phyloP scores from a whole-genome alignment of 2,329 filamentous ascomycete species.

The Fusarium neocosmosporiellum region DNA sequence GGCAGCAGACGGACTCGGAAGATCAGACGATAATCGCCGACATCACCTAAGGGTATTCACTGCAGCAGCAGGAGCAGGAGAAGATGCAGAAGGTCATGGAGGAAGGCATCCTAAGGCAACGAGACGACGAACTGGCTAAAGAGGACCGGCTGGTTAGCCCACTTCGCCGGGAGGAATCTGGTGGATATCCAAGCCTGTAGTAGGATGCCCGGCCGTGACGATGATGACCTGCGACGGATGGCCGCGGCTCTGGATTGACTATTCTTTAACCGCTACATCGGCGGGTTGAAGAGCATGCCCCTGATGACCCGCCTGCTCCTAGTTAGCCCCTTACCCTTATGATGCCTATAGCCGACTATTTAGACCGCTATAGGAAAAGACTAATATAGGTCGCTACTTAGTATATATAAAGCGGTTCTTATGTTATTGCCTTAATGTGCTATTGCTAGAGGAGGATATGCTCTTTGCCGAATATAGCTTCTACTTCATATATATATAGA shows the following conservation, averaged over 20 bases:
- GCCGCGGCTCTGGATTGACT: background rate
- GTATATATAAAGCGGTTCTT: background rate
- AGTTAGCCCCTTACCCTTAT: background rate
- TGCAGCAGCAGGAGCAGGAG: background rate
- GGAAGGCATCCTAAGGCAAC: conserved; percentile 1
- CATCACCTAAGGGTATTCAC: background rate
- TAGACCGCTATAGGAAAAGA: conserved; percentile 2
- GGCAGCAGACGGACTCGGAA: background rate
- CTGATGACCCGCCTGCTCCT: background rate
- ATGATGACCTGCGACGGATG: background rate
- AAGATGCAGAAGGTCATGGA: conserved; percentile 1
- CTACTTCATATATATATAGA: background rate
- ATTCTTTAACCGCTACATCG: background rate
- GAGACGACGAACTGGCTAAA: background rate
- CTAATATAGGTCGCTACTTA: background rate
- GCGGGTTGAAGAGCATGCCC: conserved; percentile 1
- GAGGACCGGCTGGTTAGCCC: background rate
- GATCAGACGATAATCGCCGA: background rate
- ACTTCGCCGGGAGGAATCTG: background rate
- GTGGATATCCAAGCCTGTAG: conserved; percentile 1
- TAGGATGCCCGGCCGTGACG: background rate
- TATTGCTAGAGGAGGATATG: background rate
- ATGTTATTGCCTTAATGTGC: conserved; percentile 1
- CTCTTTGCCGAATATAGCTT: background rate
- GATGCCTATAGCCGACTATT: background rate